Conservation (phyloP, 31 red algal species). For the Endocladia muricata region DNA sequence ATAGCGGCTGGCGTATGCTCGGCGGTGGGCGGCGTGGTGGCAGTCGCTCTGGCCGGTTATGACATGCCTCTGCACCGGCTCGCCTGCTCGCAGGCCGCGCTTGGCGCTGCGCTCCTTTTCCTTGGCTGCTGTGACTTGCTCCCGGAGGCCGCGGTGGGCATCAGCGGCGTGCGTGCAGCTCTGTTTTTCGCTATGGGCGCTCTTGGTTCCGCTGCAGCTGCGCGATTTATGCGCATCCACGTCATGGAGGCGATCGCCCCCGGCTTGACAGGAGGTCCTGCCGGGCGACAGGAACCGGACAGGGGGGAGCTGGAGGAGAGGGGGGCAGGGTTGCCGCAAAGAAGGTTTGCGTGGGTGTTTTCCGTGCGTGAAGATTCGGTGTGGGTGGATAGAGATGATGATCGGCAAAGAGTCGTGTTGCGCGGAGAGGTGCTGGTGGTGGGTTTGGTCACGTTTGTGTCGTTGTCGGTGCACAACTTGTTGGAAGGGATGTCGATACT, state of each 20-base stretch:
- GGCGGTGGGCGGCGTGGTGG: constrained; percentile 22
- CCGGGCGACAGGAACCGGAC: no score
- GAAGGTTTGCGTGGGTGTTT: no score
- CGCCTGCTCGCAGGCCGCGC: constrained; percentile 31
- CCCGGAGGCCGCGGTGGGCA: constrained; percentile 39
- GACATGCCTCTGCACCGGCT: constrained; percentile 3
- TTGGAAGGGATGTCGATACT: constrained; percentile 75
- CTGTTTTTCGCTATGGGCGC: constrained; percentile 14
- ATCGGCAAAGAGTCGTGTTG: not conserved
- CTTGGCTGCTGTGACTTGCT: constrained; percentile 22
- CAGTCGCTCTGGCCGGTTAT: not conserved
- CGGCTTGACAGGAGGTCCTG: no score
- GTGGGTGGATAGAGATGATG: not conserved
- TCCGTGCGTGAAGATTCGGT: no score
- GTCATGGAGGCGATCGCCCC: no score
- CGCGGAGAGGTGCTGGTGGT: constrained; percentile 30
- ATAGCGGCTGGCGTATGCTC: constrained; percentile 27
- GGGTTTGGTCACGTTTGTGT: constrained; percentile 24
- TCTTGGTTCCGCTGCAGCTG: constrained; percentile 5
- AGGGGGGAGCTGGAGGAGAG: no score
- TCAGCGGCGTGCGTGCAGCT: not conserved
- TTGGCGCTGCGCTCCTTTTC: constrained; percentile 41
- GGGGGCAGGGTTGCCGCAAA: no score
- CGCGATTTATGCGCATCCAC: constrained; percentile 2
- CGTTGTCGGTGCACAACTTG: constrained; percentile 73